Conservation (phyloP, 2,329 filamentous ascomycete species). For the Harringtonia aguacate region DNA sequence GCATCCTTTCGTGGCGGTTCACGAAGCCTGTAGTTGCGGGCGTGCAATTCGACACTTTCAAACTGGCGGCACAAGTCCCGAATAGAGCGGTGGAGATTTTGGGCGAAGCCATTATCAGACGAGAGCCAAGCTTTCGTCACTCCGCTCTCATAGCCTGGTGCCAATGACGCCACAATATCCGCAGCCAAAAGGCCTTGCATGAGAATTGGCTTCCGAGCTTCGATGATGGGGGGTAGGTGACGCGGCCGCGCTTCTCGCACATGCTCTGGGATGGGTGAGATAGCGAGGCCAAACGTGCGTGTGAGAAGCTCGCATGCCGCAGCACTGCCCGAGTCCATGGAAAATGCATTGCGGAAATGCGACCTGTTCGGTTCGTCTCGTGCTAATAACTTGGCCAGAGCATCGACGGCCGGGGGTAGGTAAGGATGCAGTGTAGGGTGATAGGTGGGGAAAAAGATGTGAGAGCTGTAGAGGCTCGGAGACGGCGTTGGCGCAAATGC, state of each 20-base stretch:
- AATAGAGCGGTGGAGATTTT: slow-evolving; percentile 66
- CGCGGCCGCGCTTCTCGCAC: slow-evolving; percentile 38
- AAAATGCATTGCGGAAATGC: slow-evolving; percentile 74
- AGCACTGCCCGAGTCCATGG: slow-evolving; percentile 53
- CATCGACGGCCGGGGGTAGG: slow-evolving; percentile 80
- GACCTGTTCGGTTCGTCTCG: slow-evolving; percentile 87
- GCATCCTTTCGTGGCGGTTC: slow-evolving; percentile 31
- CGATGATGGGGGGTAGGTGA: slow-evolving; percentile 56
- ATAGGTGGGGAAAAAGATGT: slow-evolving; percentile 69
- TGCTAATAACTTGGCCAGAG: slow-evolving; percentile 81
- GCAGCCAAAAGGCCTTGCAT: slow-evolving; percentile 89
- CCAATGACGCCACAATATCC: slow-evolving; percentile 72
- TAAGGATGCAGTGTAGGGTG: slow-evolving; percentile 77
- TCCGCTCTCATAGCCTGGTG: slow-evolving; percentile 51
- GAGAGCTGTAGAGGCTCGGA: slow-evolving; percentile 45
- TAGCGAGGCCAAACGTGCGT: slow-evolving; percentile 73
- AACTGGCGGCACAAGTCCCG: slow-evolving; percentile 59
- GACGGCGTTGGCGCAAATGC: slow-evolving; percentile 76
- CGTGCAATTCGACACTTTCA: slow-evolving; percentile 22
- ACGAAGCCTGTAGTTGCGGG: slow-evolving; percentile 19
- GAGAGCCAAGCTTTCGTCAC: slow-evolving; percentile 73
- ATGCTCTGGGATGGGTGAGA: slow-evolving; percentile 72
- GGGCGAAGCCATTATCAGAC: slow-evolving; percentile 73
- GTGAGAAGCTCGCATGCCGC: slow-evolving; percentile 73
- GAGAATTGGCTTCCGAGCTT: slow-evolving; percentile 75